phyloP scores from a whole-genome alignment of 768 basidiomycete species.

The Tulasnella sp. region DNA sequence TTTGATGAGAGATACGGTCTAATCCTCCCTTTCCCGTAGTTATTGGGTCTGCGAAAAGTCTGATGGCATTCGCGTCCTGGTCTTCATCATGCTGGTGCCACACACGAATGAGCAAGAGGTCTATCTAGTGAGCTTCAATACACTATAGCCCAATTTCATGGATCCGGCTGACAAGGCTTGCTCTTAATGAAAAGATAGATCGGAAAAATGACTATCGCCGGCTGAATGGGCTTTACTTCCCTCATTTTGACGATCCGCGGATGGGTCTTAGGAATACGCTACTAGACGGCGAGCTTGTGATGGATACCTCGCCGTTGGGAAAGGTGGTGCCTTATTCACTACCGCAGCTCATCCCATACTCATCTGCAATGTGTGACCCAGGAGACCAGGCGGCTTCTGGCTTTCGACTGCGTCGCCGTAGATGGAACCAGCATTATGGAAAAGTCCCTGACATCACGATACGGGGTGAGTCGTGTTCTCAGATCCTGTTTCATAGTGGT shows the following conservation, averaged over 20 bases:
- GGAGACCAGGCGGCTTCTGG: conserved; percentile 73
- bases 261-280: conserved; percentile 66
- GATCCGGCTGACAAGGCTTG: neutral
- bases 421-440: conserved; percentile 81
- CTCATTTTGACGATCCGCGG: conserved; percentile 65
- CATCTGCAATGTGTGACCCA: conserved; percentile 26
- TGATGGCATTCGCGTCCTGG: conserved; percentile 83
- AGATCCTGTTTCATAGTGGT: neutral
- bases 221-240: conserved; percentile 72
- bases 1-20: neutral
- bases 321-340: conserved; percentile 20
- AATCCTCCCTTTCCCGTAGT: conserved; percentile 32
- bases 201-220: conserved; percentile 79
- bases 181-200: conserved; percentile 58
- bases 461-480: conserved; percentile 55
- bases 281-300: conserved; percentile 87
- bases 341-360: neutral
- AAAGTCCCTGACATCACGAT: conserved; percentile 71
- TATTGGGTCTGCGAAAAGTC: conserved; percentile 99
- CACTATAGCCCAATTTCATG: neutral
- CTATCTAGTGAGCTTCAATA: conserved; percentile 53
- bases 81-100: conserved; percentile 57
- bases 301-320: conserved; percentile 77
- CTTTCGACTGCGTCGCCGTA: conserved; percentile 87
- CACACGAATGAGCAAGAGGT: conserved; percentile 38